These are phyloP conservation scores for Lactarius sp. DNA, from an alignment of 768 basidiomycete species.

Conservation along the genomic window DNA sequence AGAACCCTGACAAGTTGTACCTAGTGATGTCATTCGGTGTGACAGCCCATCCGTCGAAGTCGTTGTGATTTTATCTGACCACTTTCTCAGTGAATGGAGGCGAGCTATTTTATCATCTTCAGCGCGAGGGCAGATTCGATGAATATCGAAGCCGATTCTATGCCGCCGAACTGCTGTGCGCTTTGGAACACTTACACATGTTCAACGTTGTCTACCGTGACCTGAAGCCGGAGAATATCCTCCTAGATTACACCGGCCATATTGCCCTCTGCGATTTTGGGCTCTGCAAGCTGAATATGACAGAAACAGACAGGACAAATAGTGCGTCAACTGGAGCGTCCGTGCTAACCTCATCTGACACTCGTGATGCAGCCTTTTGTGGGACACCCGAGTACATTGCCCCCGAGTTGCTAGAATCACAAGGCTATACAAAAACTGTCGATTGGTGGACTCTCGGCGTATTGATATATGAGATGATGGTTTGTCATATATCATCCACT, in stretches of 20 bases:
- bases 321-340: conserved; percentile 44
- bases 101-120: conserved; percentile 95
- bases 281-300: conserved; percentile 96
- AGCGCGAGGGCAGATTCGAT: conserved; percentile 95
- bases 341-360: neutral
- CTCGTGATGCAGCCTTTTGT: conserved; percentile 55
- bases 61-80: neutral
- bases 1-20: conserved; percentile 95
- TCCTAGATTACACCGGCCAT: conserved; percentile 95
- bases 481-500: conserved; percentile 30
- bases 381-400: conserved; percentile 99
- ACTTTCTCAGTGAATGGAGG: conserved; percentile 79
- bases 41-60: conserved; percentile 24
- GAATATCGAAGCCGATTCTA: conserved; percentile 93
- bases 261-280: conserved; percentile 98
- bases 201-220: conserved; percentile 99
- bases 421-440: conserved; percentile 96
- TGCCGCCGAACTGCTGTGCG: conserved; percentile 93
- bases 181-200: conserved; percentile 91
- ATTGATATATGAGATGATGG: conserved; percentile 96
- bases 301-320: conserved; percentile 95
- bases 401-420: conserved; percentile 92
- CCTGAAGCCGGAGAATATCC: conserved; percentile 96
- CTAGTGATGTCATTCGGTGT: conserved; percentile 92
- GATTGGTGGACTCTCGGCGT: conserved; percentile 99